phyloP scores from a whole-genome alignment of 345 rosid genomes.

The Hibiscus syriacus region DNA sequence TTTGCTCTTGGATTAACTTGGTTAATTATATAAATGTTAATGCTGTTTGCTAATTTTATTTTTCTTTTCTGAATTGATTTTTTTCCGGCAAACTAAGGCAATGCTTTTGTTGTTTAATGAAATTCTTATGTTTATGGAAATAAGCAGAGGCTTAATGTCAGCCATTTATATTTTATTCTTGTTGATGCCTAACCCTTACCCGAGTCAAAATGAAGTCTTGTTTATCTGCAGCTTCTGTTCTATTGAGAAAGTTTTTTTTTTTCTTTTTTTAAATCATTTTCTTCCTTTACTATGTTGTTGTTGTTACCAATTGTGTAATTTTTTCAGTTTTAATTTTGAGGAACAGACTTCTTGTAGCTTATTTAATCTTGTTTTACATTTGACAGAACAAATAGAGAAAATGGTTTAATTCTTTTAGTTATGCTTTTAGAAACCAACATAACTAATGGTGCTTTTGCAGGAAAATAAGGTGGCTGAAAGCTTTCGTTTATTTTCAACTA shows the following conservation, averaged over 20 bases:
- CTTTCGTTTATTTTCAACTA: conserved; percentile 79
- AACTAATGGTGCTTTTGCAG: conserved; percentile 32
- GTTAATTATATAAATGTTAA: neutral
- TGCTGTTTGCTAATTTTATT: neutral
- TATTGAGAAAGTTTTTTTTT: neutral
- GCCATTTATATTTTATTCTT: neutral
- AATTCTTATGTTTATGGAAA: neutral
- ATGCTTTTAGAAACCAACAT: neutral
- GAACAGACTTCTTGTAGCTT: neutral
- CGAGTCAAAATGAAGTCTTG: neutral
- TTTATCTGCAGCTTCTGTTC: neutral
- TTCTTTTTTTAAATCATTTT: neutral
- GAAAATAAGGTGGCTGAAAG: conserved; percentile 74
- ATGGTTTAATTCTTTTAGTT: neutral
- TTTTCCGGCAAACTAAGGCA: neutral
- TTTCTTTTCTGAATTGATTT: no score
- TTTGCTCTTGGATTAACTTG: neutral
- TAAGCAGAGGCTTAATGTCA: neutral
- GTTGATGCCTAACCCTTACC: neutral
- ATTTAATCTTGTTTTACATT: neutral
- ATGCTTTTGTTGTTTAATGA: neutral
- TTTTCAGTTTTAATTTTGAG: neutral
- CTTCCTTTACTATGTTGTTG: neutral
- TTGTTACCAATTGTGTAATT: neutral
- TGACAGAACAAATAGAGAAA: neutral